A percentile compares a stretch with the other conserved stretches of the same genome.
Evolutionary conservation across 768 basidiomycete species (phyloP).

Genomic region (Thelephora aurantiotincta): DNA sequence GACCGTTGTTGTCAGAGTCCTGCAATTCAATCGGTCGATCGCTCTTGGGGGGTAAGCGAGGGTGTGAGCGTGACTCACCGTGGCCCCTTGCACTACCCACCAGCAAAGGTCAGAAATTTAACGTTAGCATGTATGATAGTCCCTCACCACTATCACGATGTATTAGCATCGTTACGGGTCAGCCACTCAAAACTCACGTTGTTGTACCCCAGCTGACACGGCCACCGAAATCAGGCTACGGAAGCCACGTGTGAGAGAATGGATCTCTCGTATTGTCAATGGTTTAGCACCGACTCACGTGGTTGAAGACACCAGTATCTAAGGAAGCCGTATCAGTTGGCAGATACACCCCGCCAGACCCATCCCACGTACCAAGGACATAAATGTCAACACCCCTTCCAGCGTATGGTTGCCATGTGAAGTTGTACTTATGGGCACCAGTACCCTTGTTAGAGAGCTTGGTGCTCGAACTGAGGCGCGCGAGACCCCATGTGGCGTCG

Average conservation of each 20-base stretch:
- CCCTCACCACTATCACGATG: constrained; percentile 36
- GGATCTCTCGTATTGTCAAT: constrained; percentile 9
- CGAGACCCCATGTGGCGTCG: constrained; percentile 13
- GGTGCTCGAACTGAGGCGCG: constrained; percentile 8
- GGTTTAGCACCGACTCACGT: constrained; percentile 5
- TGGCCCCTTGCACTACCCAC: too few relatives aligned
- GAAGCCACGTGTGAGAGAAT: constrained; percentile 12
- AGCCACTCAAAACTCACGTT: background rate
- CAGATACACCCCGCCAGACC: background rate
- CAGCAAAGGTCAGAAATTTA: background rate
- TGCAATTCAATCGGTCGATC: too few relatives aligned
- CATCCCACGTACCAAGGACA: constrained; percentile 21
- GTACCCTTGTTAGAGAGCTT: constrained; percentile 5
- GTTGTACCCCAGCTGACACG: background rate
- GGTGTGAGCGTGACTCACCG: too few relatives aligned
- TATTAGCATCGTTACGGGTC: background rate
- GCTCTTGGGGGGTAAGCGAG: too few relatives aligned
- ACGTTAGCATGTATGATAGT: constrained; percentile 28
- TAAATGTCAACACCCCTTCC: constrained; percentile 27
- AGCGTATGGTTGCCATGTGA: constrained; percentile 17
- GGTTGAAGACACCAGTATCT: constrained; percentile 12
- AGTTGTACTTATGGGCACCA: constrained; percentile 6
- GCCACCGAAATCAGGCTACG: background rate
- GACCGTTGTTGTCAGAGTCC: too few relatives aligned
- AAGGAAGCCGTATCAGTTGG: background rate